A percentile compares a stretch with the other conserved stretches of the same genome.
Conservation (phyloP, 441 rosid genomes). For the Raphanus hybrid region DNA sequence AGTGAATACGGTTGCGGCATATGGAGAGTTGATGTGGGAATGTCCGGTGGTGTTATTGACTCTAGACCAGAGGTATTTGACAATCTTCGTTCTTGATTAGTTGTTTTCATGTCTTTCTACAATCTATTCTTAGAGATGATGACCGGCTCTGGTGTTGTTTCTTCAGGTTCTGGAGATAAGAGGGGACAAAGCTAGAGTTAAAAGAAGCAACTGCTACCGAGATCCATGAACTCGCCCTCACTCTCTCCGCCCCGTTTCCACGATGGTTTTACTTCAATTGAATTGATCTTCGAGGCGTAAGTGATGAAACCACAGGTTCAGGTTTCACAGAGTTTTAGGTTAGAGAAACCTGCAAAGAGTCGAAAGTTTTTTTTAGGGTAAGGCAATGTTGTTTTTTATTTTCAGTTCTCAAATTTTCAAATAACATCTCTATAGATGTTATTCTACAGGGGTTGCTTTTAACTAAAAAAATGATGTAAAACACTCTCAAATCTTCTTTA, state of each 20-base stretch:
- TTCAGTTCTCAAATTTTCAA: too few relatives aligned
- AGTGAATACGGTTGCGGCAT: conserved; percentile 72
- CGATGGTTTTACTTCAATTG: not conserved
- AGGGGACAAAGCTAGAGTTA: conserved; percentile 66
- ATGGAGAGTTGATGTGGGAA: conserved; percentile 93
- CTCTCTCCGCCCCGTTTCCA: not conserved
- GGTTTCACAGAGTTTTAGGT: not conserved
- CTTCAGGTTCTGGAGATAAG: conserved; percentile 79
- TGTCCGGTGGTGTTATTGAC: conserved; percentile 62
- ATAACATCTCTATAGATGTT: not conserved
- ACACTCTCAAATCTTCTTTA: too few relatives aligned
- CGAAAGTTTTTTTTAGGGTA: not conserved
- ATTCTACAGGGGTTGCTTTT: not conserved
- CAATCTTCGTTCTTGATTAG: conserved; percentile 75
- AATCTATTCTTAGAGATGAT: not conserved
- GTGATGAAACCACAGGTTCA: not conserved
- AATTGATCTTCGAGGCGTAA: not conserved
- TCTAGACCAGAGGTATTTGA: too few relatives aligned
- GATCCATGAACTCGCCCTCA: conserved; percentile 44
- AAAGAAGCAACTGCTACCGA: conserved; percentile 57
- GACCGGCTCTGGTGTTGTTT: not conserved
- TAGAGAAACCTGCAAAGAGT: not conserved
- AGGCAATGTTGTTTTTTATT: not conserved
- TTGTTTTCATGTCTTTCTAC: conserved; percentile 49
- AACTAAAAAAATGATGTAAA: not conserved